Evolutionary conservation across 345 rosid genomes (phyloP).

Genomic region (Pugionium cornutum): DNA sequence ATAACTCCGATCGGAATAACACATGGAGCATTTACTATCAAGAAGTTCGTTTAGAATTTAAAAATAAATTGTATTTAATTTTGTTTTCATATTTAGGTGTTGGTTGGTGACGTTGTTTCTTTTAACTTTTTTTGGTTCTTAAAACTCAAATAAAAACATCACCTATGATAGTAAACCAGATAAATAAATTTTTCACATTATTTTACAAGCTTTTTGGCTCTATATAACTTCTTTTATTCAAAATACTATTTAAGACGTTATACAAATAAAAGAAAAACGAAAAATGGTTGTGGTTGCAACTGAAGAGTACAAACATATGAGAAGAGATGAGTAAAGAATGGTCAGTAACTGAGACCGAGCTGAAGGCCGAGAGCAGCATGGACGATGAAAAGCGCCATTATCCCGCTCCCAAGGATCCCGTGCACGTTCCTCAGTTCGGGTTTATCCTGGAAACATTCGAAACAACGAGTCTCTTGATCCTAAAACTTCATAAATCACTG

Average conservation of each 20-base stretch:
- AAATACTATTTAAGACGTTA: not conserved
- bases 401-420: conserved; percentile 88
- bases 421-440: conserved; percentile 82
- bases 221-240: conserved; percentile 1
- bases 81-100: conserved; percentile 1
- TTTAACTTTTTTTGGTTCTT: too few species aligned
- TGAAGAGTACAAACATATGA: conserved; percentile 19
- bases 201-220: not conserved
- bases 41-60: too few species aligned
- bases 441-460: conserved; percentile 56
- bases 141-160: not conserved
- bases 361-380: conserved; percentile 84
- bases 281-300: conserved; percentile 3
- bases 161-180: too few species aligned
- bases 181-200: not conserved
- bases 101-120: not conserved
- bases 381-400: conserved; percentile 78
- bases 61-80: too few species aligned
- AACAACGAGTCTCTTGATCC: conserved; percentile 9
- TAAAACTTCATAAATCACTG: not conserved
- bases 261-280: not conserved
- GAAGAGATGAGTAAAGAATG: conserved; percentile 18
- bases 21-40: too few species aligned
- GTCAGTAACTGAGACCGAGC: conserved; percentile 79
- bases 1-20: not conserved